These are phyloP conservation scores for Farysia itapuensis DNA, from an alignment of 1,284 basidiomycete genomes.

Conservation along the genomic window DNA sequence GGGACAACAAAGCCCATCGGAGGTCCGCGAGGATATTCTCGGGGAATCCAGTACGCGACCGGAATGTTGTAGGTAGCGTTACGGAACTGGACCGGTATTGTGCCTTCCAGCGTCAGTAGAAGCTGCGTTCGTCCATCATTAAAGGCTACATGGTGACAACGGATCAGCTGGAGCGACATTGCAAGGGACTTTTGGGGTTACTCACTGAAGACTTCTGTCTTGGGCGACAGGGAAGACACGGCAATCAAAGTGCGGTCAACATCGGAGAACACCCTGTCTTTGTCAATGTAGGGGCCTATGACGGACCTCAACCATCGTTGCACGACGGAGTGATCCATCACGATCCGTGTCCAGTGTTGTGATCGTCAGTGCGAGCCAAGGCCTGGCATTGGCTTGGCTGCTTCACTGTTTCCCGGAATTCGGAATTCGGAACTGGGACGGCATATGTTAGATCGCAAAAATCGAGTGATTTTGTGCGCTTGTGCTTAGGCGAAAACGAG, in stretches of 20 bases:
- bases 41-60: conserved; percentile 73
- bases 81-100: conserved; percentile 82
- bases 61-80: conserved; percentile 88
- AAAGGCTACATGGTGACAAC: conserved; percentile 68
- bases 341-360: no score
- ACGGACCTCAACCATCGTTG: conserved; percentile 54
- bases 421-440: no score
- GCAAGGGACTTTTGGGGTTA: conserved; percentile 10
- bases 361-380: no score
- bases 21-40: conserved; percentile 64
- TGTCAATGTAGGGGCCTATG: conserved; percentile 65
- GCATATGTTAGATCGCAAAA: no score
- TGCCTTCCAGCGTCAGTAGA: conserved; percentile 83
- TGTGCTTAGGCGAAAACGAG: no score
- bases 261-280: conserved; percentile 68
- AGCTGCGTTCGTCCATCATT: conserved; percentile 91
- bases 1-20: conserved; percentile 94
- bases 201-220: conserved; percentile 81
- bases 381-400: no score
- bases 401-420: no score
- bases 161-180: conserved; percentile 24
- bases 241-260: conserved; percentile 69
- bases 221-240: conserved; percentile 74
- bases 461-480: no score
- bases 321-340: conserved; percentile 55